Evolutionary conservation across 768 basidiomycete genomes (phyloP).

Genomic region (Pleurotus salmoneostramineus): DNA sequence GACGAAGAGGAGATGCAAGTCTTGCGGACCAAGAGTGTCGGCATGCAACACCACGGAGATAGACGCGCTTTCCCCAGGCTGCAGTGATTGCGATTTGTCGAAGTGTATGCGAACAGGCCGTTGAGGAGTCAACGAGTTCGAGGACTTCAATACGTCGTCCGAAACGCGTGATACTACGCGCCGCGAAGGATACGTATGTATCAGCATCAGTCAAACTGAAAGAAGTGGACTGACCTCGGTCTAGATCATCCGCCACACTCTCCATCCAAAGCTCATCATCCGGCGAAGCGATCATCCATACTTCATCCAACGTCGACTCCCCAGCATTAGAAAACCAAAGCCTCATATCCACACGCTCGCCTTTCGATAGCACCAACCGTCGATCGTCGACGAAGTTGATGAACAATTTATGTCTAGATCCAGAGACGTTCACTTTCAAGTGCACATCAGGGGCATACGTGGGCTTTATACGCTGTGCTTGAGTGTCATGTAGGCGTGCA

Average conservation of each 20-base stretch:
- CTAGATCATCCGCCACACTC: constrained; percentile 17
- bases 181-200: neutral
- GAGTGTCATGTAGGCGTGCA: constrained; percentile 70
- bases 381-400: constrained; percentile 54
- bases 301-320: constrained; percentile 49
- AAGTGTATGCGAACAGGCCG: constrained; percentile 45
- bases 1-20: constrained; percentile 60
- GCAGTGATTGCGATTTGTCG: constrained; percentile 23
- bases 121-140: constrained; percentile 48
- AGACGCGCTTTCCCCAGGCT: constrained; percentile 45
- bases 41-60: constrained; percentile 56
- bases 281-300: constrained; percentile 64
- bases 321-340: constrained; percentile 71
- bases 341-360: constrained; percentile 55
- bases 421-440: constrained; percentile 58
- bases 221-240: neutral
- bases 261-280: constrained; percentile 64
- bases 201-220: neutral
- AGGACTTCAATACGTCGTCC: constrained; percentile 38
- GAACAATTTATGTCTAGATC: constrained; percentile 60
- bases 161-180: constrained; percentile 8
- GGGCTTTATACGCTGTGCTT: constrained; percentile 59
- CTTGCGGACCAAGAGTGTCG: constrained; percentile 38
- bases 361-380: constrained; percentile 53
- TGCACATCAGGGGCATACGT: constrained; percentile 70